A percentile compares a stretch with the other conserved stretches of the same genome.
Conservation (phyloP, 2,329 filamentous ascomycete species). For the Teratosphaeria nubilosa region DNA sequence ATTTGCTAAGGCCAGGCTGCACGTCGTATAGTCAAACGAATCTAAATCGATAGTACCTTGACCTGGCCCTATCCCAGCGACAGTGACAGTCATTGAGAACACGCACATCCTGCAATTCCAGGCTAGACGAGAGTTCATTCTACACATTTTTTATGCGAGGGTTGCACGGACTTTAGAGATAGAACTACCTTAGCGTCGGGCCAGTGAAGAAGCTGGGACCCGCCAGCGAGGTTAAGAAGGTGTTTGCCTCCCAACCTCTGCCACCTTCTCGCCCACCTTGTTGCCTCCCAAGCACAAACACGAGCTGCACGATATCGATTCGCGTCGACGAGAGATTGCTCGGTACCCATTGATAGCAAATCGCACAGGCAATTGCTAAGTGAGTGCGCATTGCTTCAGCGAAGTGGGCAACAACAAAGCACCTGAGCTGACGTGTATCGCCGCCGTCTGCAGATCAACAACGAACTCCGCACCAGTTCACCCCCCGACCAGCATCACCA, state of each 20-base stretch:
- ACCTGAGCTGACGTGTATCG: neutral
- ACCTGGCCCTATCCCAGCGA: neutral
- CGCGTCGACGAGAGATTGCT: neutral
- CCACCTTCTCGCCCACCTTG: neutral
- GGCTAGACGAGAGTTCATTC: neutral
- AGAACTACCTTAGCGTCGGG: neutral
- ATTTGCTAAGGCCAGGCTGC: neutral
- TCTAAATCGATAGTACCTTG: neutral
- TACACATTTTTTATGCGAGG: neutral
- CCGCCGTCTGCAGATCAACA: neutral
- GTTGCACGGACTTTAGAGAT: neutral
- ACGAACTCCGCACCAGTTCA: neutral
- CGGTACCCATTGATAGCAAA: neutral
- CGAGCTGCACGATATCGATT: neutral
- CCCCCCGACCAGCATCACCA: conserved; percentile 20
- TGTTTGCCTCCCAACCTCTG: neutral
- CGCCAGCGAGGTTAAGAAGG: neutral
- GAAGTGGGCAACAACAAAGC: neutral
- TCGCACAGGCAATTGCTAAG: neutral
- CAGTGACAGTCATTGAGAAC: neutral
- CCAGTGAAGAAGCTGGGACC: neutral
- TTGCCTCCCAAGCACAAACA: neutral
- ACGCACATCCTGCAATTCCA: neutral
- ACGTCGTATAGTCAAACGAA: no score
- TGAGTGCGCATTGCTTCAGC: neutral